Base-by-base conservation (phyloP, 2,329 filamentous ascomycete species). In the Aspergillus alliaceus region DNA sequence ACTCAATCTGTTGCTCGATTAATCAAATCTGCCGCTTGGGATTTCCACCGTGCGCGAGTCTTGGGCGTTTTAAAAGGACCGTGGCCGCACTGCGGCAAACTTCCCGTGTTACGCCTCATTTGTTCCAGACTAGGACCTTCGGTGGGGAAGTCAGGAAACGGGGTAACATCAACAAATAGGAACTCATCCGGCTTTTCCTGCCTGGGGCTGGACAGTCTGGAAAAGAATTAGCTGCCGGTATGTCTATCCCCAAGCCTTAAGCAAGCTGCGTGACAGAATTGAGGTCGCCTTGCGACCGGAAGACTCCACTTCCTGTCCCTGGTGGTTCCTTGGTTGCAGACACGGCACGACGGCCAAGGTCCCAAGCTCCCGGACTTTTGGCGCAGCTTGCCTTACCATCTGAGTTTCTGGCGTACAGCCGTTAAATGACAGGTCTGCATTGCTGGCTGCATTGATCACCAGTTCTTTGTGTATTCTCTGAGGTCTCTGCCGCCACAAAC, bases 71-170 rank as follows among this genome's bases (percentile, higher is more conserved):
- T 39, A 22, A 27, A n/a, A 51, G 47, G 57, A 49, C 48, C 55
- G 57, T 58, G 49, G 49, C 51, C 49, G 37, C 54, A 51, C 48
- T 35, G 29, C 40, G 46, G 55, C 57, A 60, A 52, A 57, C 59
- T 57, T 60, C 61, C 61, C 57, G 59, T 57, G 54, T 62, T 57
- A 51, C 62, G 59, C 61, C 64, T 64, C 62, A 61, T 60, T 64
- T 64, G 54, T 61, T 54, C 59, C 56, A 57, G 57, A 59, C 55
- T 56, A 56, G 54, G 54, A 44, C 40, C 53, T 44, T 51, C 49
- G 55, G 56, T 59, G 42, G 48, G 51, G 42, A 53, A 34, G 54
- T 40, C 46, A 31, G 34, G 35, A 50, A 46, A 56, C 40, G 56
- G 59, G 56, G 56, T 49, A 29, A 51, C 49, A 49, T 27, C 53